Evolutionary conservation across 306 rosid species (phyloP).

Genomic region (Lathyrus sativus): DNA sequence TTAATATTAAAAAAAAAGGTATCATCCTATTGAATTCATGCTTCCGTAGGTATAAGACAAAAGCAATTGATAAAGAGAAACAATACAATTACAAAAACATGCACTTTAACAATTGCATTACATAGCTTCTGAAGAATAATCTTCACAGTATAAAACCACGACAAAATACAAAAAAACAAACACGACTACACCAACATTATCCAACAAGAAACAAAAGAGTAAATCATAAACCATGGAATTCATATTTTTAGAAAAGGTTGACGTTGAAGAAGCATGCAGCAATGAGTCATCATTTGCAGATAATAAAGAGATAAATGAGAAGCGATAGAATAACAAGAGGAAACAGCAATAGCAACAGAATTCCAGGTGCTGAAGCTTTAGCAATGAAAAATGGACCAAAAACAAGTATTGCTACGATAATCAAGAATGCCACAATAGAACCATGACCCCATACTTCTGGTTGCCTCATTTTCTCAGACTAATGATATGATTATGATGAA

Average conservation of each 20-base stretch:
- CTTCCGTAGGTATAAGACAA: background rate
- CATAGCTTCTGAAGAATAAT: background rate
- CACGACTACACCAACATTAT: too few relatives aligned
- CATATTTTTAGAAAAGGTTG: too few relatives aligned
- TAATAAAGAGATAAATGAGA: slow-evolving; percentile 25
- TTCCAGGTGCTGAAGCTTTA: slow-evolving; percentile 18
- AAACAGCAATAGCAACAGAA: slow-evolving; percentile 33
- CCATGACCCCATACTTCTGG: slow-evolving; percentile 50
- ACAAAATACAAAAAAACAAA: too few relatives aligned
- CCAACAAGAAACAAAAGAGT: too few relatives aligned
- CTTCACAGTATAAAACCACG: background rate
- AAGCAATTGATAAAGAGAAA: background rate
- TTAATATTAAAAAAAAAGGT: too few relatives aligned
- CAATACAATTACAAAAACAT: background rate
- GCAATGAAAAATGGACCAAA: slow-evolving; percentile 32
- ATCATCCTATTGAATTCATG: too few relatives aligned
- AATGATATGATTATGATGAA: background rate
- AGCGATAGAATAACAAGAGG: slow-evolving; percentile 9
- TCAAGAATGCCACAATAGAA: background rate
- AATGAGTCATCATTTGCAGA: slow-evolving; percentile 10
- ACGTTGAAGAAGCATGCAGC: too few relatives aligned
- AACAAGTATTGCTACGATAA: slow-evolving; percentile 26
- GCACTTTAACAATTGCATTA: background rate
- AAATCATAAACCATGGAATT: too few relatives aligned
- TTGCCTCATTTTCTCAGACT: slow-evolving; percentile 15